Conservation (phyloP, 2,329 filamentous ascomycete genomes). For the Madurella mycetomatis region DNA sequence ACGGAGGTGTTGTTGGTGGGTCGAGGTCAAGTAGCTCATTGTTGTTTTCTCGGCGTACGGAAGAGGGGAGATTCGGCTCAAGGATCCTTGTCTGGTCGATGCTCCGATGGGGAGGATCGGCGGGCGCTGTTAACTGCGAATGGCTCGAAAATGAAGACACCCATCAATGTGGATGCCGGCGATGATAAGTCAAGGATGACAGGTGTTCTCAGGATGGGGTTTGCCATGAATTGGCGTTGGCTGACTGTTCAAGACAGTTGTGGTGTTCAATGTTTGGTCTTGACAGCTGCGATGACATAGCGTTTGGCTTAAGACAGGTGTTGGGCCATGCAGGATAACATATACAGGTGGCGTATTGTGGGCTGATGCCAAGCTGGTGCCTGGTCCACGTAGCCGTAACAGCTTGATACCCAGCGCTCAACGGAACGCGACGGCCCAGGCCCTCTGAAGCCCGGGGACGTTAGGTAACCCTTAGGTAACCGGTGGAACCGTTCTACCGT, state of each 20-base stretch:
- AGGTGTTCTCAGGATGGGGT: neutral
- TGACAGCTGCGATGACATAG: slow-evolving; percentile 1
- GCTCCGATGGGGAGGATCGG: neutral
- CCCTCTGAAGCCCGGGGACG: neutral
- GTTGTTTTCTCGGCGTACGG: neutral
- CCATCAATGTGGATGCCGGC: slow-evolving; percentile 4
- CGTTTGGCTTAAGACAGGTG: neutral
- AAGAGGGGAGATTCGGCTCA: neutral
- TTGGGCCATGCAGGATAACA: neutral
- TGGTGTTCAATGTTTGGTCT: neutral
- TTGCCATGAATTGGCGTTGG: slow-evolving; percentile 8
- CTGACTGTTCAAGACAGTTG: neutral
- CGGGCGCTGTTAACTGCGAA: neutral
- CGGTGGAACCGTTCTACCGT: neutral
- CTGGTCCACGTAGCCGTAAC: slow-evolving; percentile 8
- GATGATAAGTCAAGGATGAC: neutral
- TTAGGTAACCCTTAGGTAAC: slow-evolving; percentile 20
- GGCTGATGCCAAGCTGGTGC: too few relatives aligned
- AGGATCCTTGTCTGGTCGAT: neutral
- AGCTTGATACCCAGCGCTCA: slow-evolving; percentile 5
- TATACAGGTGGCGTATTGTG: slow-evolving; percentile 3
- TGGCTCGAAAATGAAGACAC: neutral
- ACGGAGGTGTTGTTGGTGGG: slow-evolving; percentile 10
- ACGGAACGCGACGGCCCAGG: neutral
- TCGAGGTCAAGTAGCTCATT: slow-evolving; percentile 23